A percentile compares a stretch with the other conserved stretches of the same genome.
These are phyloP conservation scores for Lathyrus sativus DNA, from an alignment of 306 rosid genomes.

Conservation along the genomic window DNA sequence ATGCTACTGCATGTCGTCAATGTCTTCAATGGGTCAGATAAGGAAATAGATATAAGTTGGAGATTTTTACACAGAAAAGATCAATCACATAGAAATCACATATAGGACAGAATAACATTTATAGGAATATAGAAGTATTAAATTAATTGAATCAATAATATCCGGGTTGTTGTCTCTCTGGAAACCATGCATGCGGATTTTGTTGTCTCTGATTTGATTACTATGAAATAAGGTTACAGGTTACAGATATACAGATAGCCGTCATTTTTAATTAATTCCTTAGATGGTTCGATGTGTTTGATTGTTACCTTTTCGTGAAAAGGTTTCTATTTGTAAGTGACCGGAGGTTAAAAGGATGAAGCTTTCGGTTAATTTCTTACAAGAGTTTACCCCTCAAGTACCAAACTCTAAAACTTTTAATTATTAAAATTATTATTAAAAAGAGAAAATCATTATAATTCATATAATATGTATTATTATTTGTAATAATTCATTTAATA, in stretches of 20 bases:
- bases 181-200: conserved; percentile 34
- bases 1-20: not conserved
- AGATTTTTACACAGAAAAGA: not conserved
- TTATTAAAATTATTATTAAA: too few relatives aligned
- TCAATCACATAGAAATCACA: not conserved
- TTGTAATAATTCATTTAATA: too few relatives aligned
- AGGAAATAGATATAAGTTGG: not conserved
- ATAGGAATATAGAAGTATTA: too few relatives aligned
- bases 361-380: too few relatives aligned
- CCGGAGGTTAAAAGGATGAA: too few relatives aligned
- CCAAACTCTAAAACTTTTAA: too few relatives aligned
- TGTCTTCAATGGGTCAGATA: not conserved
- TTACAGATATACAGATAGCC: conserved; percentile 20
- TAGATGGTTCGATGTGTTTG: not conserved
- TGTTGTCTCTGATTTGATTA: conserved; percentile 32
- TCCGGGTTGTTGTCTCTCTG: conserved; percentile 36
- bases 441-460: too few relatives aligned
- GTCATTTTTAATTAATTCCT: conserved; percentile 37
- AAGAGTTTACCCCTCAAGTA: too few relatives aligned
- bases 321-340: not conserved
- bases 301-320: conserved; percentile 6
- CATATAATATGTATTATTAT: too few relatives aligned
- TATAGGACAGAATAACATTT: not conserved
- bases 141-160: too few relatives aligned
- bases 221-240: conserved; percentile 29